A percentile compares a stretch with the other conserved stretches of the same genome.
Conservation (phyloP, 441 rosid species). For the Erodium moschatum region DNA sequence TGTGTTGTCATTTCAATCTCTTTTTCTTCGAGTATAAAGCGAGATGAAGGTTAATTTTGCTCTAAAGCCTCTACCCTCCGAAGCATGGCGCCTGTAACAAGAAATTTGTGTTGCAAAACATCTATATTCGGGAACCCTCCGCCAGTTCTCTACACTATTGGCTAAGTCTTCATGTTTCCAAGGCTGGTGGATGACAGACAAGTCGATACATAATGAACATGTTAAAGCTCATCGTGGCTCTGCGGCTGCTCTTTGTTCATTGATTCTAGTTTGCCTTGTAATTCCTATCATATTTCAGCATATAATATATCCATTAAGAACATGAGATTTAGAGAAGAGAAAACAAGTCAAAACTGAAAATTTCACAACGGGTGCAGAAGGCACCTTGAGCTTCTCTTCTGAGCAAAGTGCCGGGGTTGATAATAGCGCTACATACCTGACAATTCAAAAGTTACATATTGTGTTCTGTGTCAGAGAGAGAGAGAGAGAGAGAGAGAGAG, state of each 20-base stretch:
- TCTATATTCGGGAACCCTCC: no score
- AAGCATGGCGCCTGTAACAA: no score
- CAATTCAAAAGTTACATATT: slow-evolving; percentile 43
- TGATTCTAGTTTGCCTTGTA: slow-evolving; percentile 56
- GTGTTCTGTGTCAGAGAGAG: slow-evolving; percentile 29
- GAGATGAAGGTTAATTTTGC: no score
- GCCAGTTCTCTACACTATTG: no score
- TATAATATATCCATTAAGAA: not conserved
- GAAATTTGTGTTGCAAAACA: no score
- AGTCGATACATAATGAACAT: no score
- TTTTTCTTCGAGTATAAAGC: no score
- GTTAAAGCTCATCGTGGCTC: slow-evolving; percentile 62
- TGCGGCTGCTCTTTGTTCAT: slow-evolving; percentile 55
- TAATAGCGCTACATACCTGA: slow-evolving; percentile 62
- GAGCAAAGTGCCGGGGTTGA: slow-evolving; percentile 71
- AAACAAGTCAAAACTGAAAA: not conserved
- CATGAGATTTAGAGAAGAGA: not conserved
- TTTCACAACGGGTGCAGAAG: not conserved
- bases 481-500: slow-evolving; percentile 13
- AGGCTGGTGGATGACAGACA: no score
- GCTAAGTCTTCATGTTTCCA: no score
- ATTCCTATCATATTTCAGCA: slow-evolving; percentile 36
- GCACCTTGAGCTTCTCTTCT: slow-evolving; percentile 70
- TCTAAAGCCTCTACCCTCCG: no score
- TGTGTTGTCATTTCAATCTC: no score